A percentile compares a stretch with the other conserved stretches of the same genome.
phyloP scores from a whole-genome alignment of 805 yeast genomes.

The Candida namnaoensis region DNA sequence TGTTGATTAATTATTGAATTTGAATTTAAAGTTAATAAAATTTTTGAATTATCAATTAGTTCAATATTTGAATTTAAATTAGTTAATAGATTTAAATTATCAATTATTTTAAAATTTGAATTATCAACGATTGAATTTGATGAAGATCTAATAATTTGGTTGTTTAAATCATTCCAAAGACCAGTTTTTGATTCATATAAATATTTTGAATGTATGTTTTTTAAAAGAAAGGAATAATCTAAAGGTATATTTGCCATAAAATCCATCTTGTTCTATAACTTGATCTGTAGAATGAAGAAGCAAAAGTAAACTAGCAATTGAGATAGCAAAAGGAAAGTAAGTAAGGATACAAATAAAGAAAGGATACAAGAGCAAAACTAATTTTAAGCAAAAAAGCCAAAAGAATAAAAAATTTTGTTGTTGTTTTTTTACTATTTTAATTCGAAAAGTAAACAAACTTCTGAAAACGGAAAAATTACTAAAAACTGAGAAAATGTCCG shows the following conservation, averaged over 20 bases:
- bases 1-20: conserved; percentile 23
- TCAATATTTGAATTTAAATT: background rate
- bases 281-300: too few relatives aligned
- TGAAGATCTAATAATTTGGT: conserved; percentile 2
- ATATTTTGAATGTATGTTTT: conserved; percentile 1
- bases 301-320: too few relatives aligned
- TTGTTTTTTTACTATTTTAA: too few relatives aligned
- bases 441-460: too few relatives aligned
- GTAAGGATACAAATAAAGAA: too few relatives aligned
- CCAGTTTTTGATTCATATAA: conserved; percentile 14
- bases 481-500: too few relatives aligned
- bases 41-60: too few relatives aligned
- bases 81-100: background rate
- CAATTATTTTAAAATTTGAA: background rate
- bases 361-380: too few relatives aligned
- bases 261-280: background rate
- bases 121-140: conserved; percentile 13
- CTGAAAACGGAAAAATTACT: too few relatives aligned
- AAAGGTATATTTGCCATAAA: conserved; percentile 9
- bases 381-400: too few relatives aligned
- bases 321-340: too few relatives aligned
- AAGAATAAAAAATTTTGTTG: too few relatives aligned
- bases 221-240: conserved; percentile 12
- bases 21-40: background rate
- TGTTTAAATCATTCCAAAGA: conserved; percentile 12